phyloP scores from a whole-genome alignment of 2,329 filamentous ascomycete genomes.

The Colletotrichum lentis region DNA sequence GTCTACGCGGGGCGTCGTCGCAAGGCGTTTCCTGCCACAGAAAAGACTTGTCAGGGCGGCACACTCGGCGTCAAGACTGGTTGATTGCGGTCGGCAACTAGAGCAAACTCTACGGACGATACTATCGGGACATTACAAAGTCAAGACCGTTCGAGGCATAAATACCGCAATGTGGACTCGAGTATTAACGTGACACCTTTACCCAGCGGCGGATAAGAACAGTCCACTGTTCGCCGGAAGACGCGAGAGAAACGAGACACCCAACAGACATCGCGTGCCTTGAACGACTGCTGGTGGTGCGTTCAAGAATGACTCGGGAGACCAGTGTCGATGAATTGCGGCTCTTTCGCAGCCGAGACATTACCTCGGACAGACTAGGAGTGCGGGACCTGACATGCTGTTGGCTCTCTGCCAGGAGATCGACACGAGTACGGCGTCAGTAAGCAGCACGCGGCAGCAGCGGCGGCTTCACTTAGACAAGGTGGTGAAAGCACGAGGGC shows the following conservation, averaged over 20 bases:
- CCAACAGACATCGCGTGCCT: no score
- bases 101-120: not conserved
- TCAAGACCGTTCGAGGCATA: not conserved
- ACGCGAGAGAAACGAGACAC: not conserved
- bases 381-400: constrained; percentile 14
- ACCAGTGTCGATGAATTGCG: constrained; percentile 9
- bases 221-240: not conserved
- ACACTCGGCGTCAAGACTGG: not conserved
- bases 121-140: not conserved
- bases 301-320: not conserved
- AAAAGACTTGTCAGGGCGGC: not conserved
- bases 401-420: not conserved
- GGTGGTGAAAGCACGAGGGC: constrained; percentile 16
- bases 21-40: not conserved
- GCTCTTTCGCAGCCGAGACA: not conserved
- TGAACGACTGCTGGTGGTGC: not conserved
- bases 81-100: not conserved
- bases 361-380: not conserved
- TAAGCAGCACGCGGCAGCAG: not conserved
- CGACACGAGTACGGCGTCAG: not conserved
- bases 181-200: not conserved
- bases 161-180: not conserved
- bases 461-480: constrained; percentile 4
- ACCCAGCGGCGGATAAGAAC: not conserved
- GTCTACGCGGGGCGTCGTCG: constrained; percentile 10